Evolutionary conservation across 2,329 filamentous ascomycete species (phyloP).

Genomic region (Didymella pinodella): DNA sequence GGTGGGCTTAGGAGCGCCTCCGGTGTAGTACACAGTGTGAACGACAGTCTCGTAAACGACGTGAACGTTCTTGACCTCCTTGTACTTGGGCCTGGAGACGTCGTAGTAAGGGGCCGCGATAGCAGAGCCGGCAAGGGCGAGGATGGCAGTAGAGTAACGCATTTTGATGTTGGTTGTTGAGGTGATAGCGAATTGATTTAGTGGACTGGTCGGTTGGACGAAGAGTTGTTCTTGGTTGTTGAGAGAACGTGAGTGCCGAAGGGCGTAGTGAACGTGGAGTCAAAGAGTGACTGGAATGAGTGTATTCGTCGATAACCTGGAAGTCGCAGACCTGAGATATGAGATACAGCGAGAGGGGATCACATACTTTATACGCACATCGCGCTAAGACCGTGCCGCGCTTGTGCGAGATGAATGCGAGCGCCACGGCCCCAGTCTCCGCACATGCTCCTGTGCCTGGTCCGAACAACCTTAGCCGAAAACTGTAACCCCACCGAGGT

Average conservation of each 20-base stretch:
- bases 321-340: constrained; percentile 46
- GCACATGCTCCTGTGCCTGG: constrained; percentile 37
- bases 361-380: constrained; percentile 39
- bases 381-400: constrained; percentile 23
- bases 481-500: constrained; percentile 25
- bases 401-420: constrained; percentile 38
- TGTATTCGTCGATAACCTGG: constrained; percentile 41
- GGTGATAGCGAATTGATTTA: constrained; percentile 23
- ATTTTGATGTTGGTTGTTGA: constrained; percentile 34
- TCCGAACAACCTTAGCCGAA: constrained; percentile 31
- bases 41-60: constrained; percentile 41
- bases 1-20: constrained; percentile 22
- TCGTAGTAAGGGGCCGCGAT: constrained; percentile 30
- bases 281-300: constrained; percentile 44
- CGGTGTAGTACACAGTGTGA: constrained; percentile 37
- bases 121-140: constrained; percentile 44
- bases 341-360: constrained; percentile 29
- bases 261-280: constrained; percentile 44
- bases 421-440: constrained; percentile 37
- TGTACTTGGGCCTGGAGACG: constrained; percentile 19
- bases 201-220: constrained; percentile 31
- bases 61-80: constrained; percentile 32
- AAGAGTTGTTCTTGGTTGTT: constrained; percentile 21
- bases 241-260: constrained; percentile 39
- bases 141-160: constrained; percentile 38